Conservation (phyloP, 148 eudicot species). For the Persicaria tinctoria region DNA sequence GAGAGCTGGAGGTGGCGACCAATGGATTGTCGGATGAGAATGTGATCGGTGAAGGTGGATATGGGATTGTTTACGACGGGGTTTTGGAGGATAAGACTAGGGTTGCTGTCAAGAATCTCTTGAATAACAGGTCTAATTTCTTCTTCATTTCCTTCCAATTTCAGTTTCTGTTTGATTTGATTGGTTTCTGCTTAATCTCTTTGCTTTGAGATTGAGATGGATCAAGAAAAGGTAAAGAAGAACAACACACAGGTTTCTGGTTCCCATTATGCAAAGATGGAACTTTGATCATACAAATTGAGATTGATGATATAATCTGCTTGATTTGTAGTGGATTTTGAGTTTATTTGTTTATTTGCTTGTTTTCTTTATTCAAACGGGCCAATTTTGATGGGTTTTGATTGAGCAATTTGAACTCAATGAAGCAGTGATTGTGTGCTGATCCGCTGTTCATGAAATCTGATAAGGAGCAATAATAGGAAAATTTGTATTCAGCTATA, state of each 20-base stretch:
- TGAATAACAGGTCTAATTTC: constrained; percentile 14
- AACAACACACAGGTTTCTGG: neutral
- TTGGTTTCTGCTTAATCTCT: neutral
- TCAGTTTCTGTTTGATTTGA: neutral
- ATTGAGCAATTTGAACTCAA: neutral
- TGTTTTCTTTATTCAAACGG: neutral
- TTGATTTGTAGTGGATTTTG: neutral
- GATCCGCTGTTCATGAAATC: neutral
- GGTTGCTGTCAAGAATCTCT: constrained; percentile 17
- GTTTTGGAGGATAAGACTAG: constrained; percentile 11
- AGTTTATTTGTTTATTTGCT: neutral
- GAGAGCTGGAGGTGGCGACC: constrained; percentile 75
- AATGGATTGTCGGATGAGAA: constrained; percentile 38
- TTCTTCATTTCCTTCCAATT: neutral
- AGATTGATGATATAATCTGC: neutral
- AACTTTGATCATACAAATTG: neutral
- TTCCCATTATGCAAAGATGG: neutral
- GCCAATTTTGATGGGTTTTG: neutral
- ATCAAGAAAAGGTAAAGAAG: neutral
- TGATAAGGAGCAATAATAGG: neutral
- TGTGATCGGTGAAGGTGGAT: constrained; percentile 14
- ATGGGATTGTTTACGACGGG: constrained; percentile 15
- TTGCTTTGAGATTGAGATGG: neutral
- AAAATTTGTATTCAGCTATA: neutral
- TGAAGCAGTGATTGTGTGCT: too few relatives aligned